phyloP scores from a whole-genome alignment of 2,329 filamentous ascomycete species.

The Exophiala sideris region DNA sequence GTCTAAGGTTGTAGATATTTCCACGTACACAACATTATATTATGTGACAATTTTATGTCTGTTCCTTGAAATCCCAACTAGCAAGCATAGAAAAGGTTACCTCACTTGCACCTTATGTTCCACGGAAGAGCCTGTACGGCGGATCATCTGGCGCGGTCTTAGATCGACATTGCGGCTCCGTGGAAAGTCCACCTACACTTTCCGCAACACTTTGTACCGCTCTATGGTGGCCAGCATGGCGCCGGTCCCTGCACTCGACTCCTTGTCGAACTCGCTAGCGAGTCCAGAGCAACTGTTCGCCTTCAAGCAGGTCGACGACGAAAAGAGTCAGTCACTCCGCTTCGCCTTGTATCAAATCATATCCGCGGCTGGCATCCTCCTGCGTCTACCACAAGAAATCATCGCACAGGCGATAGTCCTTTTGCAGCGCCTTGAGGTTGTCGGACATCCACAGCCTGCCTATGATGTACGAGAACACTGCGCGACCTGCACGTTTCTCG shows the following conservation, averaged over 20 bases:
- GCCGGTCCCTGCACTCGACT: conserved; percentile 12
- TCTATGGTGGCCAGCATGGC: conserved; percentile 8
- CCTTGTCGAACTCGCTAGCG: conserved; percentile 44
- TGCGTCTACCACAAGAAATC: conserved; percentile 79
- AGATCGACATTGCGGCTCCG: too few relatives aligned
- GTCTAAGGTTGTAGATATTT: too few relatives aligned
- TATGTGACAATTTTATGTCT: too few relatives aligned
- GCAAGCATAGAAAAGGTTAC: too few relatives aligned
- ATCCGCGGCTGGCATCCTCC: conserved; percentile 58
- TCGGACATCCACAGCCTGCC: conserved; percentile 11
- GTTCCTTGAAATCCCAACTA: too few relatives aligned
- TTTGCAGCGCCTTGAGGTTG: conserved; percentile 59
- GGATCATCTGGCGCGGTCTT: too few relatives aligned
- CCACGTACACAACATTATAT: too few relatives aligned
- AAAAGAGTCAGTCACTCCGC: conserved; percentile 43
- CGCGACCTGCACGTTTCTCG: conserved; percentile 75
- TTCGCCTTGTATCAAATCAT: conserved; percentile 45
- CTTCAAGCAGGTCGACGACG: conserved; percentile 23
- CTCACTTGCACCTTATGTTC: too few relatives aligned
- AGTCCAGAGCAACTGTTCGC: conserved; percentile 44
- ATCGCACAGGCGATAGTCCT: conserved; percentile 82
- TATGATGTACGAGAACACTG: conserved; percentile 65
- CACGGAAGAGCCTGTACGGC: too few relatives aligned
- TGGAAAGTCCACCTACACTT: too few relatives aligned
- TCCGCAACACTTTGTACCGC: too few relatives aligned